Evolutionary conservation across 352 stramenopile species (phyloP).

Genomic region (Pythium periplocum): DNA sequence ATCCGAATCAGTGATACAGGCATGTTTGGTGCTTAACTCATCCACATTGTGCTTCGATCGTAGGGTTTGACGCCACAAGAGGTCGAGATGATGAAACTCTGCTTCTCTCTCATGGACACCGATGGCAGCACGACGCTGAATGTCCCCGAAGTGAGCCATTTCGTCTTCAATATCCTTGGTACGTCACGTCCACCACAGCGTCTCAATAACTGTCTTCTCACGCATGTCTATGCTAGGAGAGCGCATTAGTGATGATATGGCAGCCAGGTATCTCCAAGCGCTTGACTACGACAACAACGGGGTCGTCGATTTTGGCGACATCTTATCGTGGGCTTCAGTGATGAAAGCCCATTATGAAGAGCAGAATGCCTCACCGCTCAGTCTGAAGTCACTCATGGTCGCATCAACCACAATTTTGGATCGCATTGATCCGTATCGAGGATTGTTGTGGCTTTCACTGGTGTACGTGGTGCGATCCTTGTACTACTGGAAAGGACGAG

Average conservation of each 20-base stretch:
- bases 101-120: slow-evolving; percentile 78
- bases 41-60: neutral
- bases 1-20: no score
- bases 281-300: slow-evolving; percentile 75
- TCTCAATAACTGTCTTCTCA: neutral
- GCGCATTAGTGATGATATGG: slow-evolving; percentile 37
- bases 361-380: slow-evolving; percentile 9
- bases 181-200: slow-evolving; percentile 2
- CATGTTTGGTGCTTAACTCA: no score
- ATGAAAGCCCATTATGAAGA: slow-evolving; percentile 62
- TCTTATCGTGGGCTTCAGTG: slow-evolving; percentile 68
- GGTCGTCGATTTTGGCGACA: slow-evolving; percentile 67
- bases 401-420: neutral
- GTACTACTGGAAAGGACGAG: no score
- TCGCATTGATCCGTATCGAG: slow-evolving; percentile 17
- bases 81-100: slow-evolving; percentile 73
- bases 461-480: slow-evolving; percentile 19
- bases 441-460: slow-evolving; percentile 18
- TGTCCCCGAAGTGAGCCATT: slow-evolving; percentile 46
- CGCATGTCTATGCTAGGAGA: slow-evolving; percentile 31
- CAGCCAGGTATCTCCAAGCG: slow-evolving; percentile 55
- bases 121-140: slow-evolving; percentile 65
- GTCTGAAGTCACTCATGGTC: slow-evolving; percentile 9
- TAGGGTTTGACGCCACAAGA: slow-evolving; percentile 54
- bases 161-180: slow-evolving; percentile 77